Conservation (phyloP, 2,329 filamentous ascomycete species). For the Xylaria sp. region DNA sequence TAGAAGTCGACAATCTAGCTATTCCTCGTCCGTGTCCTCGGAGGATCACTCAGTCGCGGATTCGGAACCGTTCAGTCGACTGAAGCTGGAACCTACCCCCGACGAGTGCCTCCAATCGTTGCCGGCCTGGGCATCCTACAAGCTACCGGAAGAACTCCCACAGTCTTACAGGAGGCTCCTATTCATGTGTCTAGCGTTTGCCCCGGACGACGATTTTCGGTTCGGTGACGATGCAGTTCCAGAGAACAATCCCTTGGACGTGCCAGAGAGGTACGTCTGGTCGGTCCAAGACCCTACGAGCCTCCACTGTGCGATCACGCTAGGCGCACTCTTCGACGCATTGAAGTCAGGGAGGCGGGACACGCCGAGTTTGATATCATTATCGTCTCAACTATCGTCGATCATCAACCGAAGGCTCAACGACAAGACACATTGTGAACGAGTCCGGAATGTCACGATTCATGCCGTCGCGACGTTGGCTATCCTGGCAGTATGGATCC, state of each 20-base stretch:
- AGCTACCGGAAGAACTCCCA: not conserved
- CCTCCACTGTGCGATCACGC: constrained; percentile 16
- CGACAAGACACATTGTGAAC: constrained; percentile 2
- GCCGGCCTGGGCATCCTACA: constrained; percentile 21
- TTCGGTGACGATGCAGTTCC: not conserved
- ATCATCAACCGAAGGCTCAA: constrained; percentile 20
- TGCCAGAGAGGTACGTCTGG: constrained; percentile 7
- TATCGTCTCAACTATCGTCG: constrained; percentile 12
- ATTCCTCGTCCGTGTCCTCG: constrained; percentile 6
- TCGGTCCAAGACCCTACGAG: constrained; percentile 14
- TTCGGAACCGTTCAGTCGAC: not conserved
- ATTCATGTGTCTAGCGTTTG: constrained; percentile 20
- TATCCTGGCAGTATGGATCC: constrained; percentile 15
- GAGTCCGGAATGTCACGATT: constrained; percentile 11
- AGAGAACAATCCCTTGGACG: not conserved
- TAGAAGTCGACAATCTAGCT: constrained; percentile 4
- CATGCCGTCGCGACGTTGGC: constrained; percentile 18
- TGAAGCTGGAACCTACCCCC: not conserved
- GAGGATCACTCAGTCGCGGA: not conserved
- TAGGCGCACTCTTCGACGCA: constrained; percentile 17
- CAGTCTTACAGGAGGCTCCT: constrained; percentile 5
- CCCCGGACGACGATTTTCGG: not conserved
- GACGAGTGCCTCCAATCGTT: not conserved
- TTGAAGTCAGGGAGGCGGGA: constrained; percentile 2
- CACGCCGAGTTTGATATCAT: not conserved